Percentiles rank a stretch among this genome's conserved stretches.
phyloP scores from a whole-genome alignment of 768 basidiomycete species.

The Rhizopogon vesiculosus region DNA sequence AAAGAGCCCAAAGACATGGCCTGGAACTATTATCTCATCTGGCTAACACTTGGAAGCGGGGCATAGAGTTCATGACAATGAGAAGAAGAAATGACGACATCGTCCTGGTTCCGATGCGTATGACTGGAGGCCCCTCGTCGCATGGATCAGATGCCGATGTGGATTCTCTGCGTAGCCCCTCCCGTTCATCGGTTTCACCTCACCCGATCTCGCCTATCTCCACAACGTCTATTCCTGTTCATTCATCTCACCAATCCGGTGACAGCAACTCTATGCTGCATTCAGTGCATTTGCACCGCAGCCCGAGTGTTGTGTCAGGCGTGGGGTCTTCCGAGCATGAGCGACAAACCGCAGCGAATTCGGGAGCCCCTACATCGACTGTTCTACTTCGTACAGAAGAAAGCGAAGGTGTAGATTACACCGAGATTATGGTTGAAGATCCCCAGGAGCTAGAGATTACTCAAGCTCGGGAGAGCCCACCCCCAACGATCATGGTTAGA shows the following conservation, averaged over 20 bases:
- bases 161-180: background rate
- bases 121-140: too few species aligned
- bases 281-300: background rate
- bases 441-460: background rate
- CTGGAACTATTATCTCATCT: background rate
- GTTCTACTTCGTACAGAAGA: background rate
- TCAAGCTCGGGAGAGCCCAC: background rate
- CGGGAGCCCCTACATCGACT: background rate
- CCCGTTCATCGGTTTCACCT: background rate
- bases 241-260: background rate
- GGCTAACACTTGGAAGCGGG: background rate
- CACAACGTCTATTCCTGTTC: background rate
- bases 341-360: background rate
- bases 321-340: background rate
- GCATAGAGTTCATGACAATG: too few species aligned
- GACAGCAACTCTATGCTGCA: background rate
- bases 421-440: background rate
- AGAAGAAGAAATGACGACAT: too few species aligned
- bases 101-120: too few species aligned
- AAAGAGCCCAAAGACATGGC: background rate
- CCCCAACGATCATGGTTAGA: too few species aligned
- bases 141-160: background rate
- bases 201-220: too few species aligned
- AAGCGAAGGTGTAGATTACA: background rate
- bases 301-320: background rate